Base-by-base conservation (phyloP, 2,329 filamentous ascomycete species). In the Clonostachys byssicola region DNA sequence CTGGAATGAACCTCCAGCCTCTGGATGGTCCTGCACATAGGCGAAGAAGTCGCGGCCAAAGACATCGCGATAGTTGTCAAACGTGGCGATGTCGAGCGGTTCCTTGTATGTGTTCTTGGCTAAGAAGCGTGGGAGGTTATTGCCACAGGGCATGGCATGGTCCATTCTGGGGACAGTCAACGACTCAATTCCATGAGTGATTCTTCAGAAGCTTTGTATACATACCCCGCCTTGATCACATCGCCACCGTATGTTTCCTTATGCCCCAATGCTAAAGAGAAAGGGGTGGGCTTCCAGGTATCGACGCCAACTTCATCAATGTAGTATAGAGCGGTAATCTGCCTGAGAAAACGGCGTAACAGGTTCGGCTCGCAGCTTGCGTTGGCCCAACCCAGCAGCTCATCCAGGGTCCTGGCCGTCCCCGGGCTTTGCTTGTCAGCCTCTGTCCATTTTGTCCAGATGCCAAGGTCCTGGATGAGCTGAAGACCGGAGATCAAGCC, bases 21-120 rank as follows among this genome's bases (percentile, higher is more conserved):
- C 48, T 5, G 61, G 56, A 13, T 54, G 60, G 20, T 55, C 52
- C 40, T 60, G 57, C 16, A 60, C 48, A 7, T 61, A 60, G 1
- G 50, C 61, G 36, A 66, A 66, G 54, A 66, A 64, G 42, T 58
- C 60, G 17, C 51, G 45, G 23, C 56, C 49, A 43, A 57, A 64
- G 14, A 45, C 42, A 8, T 51, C 53, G n/a, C 47, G 42, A 30
- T 45, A 45, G 42, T 48, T 48, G 36, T 48, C 47, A 20, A 48
- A 45, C 20, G 42, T 30, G 13, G 47, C 35, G 2, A 59, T 48
- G 41, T 60, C 58, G 2, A 54, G 55, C 8, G 64, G 63, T 40
- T 66, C 64, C 40, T 54, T 53, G 47, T 66, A 67, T 3, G 47
- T 49, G 23, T 51, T 63, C 44, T 59, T 61, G 14, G 56, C 54